These are phyloP conservation scores for Macaranga tanarius DNA, from an alignment of 441 rosid species.

Conservation along the genomic window DNA sequence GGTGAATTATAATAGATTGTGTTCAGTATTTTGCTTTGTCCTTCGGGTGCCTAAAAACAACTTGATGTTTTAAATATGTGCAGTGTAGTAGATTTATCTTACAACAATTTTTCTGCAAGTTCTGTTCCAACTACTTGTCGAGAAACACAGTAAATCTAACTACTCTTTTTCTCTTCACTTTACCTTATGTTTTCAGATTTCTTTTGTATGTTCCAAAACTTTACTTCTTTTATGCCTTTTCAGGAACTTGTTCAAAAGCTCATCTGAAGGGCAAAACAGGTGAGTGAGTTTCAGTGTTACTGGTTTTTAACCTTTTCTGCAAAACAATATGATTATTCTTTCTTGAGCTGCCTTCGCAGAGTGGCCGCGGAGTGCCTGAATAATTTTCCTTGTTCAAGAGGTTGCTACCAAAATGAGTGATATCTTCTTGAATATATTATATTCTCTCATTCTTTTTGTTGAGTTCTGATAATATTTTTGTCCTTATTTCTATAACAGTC, in stretches of 20 bases:
- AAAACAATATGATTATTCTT: background rate
- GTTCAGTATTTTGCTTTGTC: too few species aligned
- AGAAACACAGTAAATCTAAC: conserved; percentile 23
- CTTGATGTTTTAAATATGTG: conserved; percentile 5
- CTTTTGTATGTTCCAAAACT: background rate
- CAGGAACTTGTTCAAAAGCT: conserved; percentile 44
- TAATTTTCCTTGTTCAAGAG: conserved; percentile 31
- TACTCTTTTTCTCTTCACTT: too few species aligned
- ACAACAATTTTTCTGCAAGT: conserved; percentile 32
- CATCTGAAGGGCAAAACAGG: conserved; percentile 31
- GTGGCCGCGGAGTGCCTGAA: conserved; percentile 20
- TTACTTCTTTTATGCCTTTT: conserved; percentile 6
- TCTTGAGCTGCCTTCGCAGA: conserved; percentile 16
- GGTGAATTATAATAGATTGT: too few species aligned
- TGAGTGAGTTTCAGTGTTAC: conserved; percentile 16
- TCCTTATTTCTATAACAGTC: conserved; percentile 19
- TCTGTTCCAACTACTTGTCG: conserved; percentile 27
- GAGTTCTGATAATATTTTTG: too few species aligned
- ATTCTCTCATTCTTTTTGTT: background rate
- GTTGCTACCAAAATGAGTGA: conserved; percentile 14
- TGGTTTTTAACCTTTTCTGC: background rate
- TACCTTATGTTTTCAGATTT: background rate
- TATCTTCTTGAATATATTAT: background rate
- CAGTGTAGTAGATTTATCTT: conserved; percentile 39
- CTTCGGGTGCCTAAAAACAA: background rate